Evolutionary conservation across 2,329 filamentous ascomycete genomes (phyloP).

Genomic region (Echinosphaeria canescens): DNA sequence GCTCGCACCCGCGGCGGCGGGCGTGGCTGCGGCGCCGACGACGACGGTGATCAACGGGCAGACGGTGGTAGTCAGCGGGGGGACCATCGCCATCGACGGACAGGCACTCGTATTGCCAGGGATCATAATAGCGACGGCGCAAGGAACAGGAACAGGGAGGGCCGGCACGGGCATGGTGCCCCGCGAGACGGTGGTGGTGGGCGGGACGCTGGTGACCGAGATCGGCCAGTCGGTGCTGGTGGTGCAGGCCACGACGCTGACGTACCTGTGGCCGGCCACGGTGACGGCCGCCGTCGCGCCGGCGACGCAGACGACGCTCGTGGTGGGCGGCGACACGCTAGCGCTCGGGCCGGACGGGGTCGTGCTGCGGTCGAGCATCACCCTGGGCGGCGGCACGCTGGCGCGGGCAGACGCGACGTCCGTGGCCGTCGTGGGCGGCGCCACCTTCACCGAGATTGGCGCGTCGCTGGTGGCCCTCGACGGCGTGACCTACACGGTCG

Average conservation of each 20-base stretch:
- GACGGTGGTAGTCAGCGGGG: conserved; percentile 11
- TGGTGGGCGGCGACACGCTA: conserved; percentile 26
- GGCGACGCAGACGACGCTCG: conserved; percentile 7
- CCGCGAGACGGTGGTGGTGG: conserved; percentile 21
- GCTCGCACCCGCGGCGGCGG: conserved; percentile 7
- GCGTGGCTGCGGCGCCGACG: conserved; percentile 10
- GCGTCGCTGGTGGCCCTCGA: conserved; percentile 24
- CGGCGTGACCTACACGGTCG: conserved; percentile 26
- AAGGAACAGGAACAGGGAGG: too few relatives aligned
- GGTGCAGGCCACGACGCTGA: conserved; percentile 16
- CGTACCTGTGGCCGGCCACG: conserved; percentile 16
- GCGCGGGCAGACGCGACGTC: conserved; percentile 14
- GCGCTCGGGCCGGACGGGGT: conserved; percentile 23
- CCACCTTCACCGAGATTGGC: conserved; percentile 26
- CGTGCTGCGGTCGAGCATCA: conserved; percentile 14
- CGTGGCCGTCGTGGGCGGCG: conserved; percentile 26
- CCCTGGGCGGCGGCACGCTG: conserved; percentile 18
- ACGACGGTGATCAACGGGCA: conserved; percentile 12
- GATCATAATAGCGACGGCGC: too few relatives aligned
- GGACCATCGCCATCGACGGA: conserved; percentile 12
- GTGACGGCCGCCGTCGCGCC: neutral
- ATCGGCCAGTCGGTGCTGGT: conserved; percentile 21
- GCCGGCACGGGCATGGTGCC: conserved; percentile 12
- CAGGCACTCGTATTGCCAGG: too few relatives aligned
- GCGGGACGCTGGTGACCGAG: conserved; percentile 19